Evolutionary conservation across 2,329 filamentous ascomycete genomes (phyloP), one percentile per base, ranked within the genome.

Genomic region (Pestalotiopsis sp.): DNA sequence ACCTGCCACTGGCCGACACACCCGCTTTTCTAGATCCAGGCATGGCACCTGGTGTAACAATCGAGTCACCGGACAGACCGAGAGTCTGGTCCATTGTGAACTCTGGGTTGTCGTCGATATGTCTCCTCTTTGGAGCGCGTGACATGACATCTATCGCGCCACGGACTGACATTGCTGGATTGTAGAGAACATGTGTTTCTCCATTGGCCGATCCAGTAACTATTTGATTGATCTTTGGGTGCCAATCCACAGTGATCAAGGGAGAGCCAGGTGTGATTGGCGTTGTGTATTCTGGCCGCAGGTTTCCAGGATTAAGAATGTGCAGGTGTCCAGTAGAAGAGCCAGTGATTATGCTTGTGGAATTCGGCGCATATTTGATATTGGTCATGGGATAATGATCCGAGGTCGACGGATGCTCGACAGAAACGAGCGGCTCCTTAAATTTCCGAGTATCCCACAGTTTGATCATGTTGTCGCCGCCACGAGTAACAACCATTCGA

Each of bases 391-490:
- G 88, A 77, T 93, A 97, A 74, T 94, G 90, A 68, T 91, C 89
- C 1, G 94, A 95, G 14, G 93, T 97, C 1, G 95, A 97, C 1
- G 88, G 80, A 78, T 97, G 94, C 5, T 90, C 83, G 17, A 93
- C 89, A 1, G 90, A 92, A 61, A 94, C 93, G 14, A 99, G 86
- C 3, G 96, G 94, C 67, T 91, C 86, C 78, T 96, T 98, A 84
- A 99, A 97, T 76, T 98, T 98, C 68, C 96, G 89, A 3, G 91
- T 97, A 78, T 99, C 96, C 96, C 96, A 99, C 1, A 98, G 85
- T 81, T 98, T 98, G 79, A 99, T 95, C 1, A 92, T 87, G 76
- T 97, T 89, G 79, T 99, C 96, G 64, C 94, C 95, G 66, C 96
- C 96, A 72, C 94, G 87, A 1, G 94, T 97, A 7, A 98, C 91